Evolutionary conservation across 371 early-diverging fungal genomes (phyloP), one percentile per base, ranked within the genome.

Genomic region (Massospora cicadina): DNA sequence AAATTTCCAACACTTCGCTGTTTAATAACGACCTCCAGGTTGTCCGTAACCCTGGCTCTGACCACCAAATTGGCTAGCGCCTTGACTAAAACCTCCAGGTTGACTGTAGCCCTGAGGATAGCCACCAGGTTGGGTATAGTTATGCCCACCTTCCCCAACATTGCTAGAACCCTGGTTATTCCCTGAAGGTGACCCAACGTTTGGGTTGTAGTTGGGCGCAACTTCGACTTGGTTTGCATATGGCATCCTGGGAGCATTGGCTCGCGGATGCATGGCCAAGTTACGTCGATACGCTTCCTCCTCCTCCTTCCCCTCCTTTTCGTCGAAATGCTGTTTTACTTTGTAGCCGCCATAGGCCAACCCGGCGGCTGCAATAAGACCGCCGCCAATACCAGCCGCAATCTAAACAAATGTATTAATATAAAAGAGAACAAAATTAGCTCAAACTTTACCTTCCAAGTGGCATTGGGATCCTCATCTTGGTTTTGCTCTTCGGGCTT

Each of bases 331-430:
- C 26, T 62, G 25, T 23, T 62, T 62, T 1, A 33, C 17, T 33
- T 62, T 62, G 43, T 62, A 62, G 23, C 62, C 62, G 5, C 62
- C 62, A 33, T 62, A 62, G 5, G 62, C 62, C 21, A 62, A 33
- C 2, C 62, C 62, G 12, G 62, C 62, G 5, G 43, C 62, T 33
- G 33, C 62, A 23, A 43, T 5, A 33, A 62, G 43, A 28, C 62
- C 62, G 24, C 62, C 62, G n/a, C 33, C 62, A 33, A 62, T 43
- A 33, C 62, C 62, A 21, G 33, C 62, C 21, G 43, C 62, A 23
- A 62, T 43, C 62, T 62, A 62, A 33, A n/a, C 2, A n/a, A 43
- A 23, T 30, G 28, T 25, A 43, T 43, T 43, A 43, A 17, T 28
- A 23, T 10, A 25, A 17, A 58, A 58, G 13, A 31, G 26, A 60